Conservation (phyloP, 306 rosid genomes). For the Herpetospermum pedunculosum region DNA sequence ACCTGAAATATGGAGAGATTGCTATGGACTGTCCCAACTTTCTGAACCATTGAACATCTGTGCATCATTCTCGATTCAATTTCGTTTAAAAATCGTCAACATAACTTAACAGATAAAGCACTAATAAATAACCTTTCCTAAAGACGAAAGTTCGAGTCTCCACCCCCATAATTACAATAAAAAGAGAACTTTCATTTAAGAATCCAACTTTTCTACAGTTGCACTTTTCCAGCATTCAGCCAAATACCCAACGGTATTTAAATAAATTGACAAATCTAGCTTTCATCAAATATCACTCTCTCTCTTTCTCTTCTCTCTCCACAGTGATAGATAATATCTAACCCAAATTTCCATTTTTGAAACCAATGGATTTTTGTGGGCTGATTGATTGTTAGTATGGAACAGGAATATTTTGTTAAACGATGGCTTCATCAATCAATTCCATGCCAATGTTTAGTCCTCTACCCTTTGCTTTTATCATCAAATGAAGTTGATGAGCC, state of each 20-base stretch:
- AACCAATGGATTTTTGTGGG: neutral
- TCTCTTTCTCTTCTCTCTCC: neutral
- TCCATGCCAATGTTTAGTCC: neutral
- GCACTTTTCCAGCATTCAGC: neutral
- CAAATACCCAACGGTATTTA: neutral
- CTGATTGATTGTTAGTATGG: conserved; percentile 5
- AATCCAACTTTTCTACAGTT: neutral
- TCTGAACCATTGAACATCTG: neutral
- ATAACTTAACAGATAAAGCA: neutral
- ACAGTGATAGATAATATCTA: neutral
- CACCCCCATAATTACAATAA: neutral
- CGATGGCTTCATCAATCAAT: neutral
- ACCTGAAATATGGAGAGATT: neutral
- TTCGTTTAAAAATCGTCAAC: neutral
- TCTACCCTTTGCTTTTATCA: neutral
- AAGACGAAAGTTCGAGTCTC: neutral
- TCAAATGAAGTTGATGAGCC: neutral
- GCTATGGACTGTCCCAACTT: neutral
- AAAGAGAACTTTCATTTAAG: neutral
- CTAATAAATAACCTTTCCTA: neutral
- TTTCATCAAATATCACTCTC: neutral
- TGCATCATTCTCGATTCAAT: neutral
- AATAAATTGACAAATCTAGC: neutral
- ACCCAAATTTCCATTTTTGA: neutral
- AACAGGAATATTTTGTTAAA: neutral